phyloP scores from a whole-genome alignment of 2,329 filamentous ascomycete species.

The Fusarium proliferatum region DNA sequence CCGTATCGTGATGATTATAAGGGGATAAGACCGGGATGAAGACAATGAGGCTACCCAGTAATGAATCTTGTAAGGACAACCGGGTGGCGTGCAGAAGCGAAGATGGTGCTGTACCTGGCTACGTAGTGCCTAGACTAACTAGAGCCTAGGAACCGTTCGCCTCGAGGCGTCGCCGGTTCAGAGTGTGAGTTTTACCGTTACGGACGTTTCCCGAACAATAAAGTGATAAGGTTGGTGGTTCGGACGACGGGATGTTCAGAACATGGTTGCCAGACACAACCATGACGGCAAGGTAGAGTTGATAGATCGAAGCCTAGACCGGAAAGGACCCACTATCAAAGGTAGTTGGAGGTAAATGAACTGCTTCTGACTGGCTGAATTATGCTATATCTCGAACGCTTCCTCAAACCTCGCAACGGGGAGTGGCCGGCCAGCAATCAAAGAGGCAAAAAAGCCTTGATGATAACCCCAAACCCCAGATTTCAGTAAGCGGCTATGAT shows the following conservation, averaged over 20 bases:
- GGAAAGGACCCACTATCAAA: slow-evolving; percentile 37
- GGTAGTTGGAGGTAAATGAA: slow-evolving; percentile 31
- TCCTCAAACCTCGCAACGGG: slow-evolving; percentile 17
- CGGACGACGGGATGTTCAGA: slow-evolving; percentile 47
- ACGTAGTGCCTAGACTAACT: slow-evolving; percentile 1
- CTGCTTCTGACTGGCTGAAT: slow-evolving; percentile 36
- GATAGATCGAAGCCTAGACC: slow-evolving; percentile 37
- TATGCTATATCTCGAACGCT: slow-evolving; percentile 16
- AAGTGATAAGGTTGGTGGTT: slow-evolving; percentile 24
- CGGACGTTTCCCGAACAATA: slow-evolving; percentile 41
- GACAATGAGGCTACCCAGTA: slow-evolving; percentile 30
- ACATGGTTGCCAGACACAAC: slow-evolving; percentile 30
- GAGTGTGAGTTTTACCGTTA: slow-evolving; percentile 23
- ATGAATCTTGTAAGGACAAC: slow-evolving; percentile 28
- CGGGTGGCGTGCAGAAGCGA: slow-evolving; percentile 29
- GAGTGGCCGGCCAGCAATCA: slow-evolving; percentile 22
- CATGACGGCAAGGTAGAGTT: slow-evolving; percentile 34
- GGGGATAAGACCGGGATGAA: slow-evolving; percentile 10
- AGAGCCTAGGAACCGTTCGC: slow-evolving; percentile 21
- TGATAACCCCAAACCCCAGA: slow-evolving; percentile 24
- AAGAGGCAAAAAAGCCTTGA: slow-evolving; percentile 2
- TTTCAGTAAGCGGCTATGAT: slow-evolving; percentile 10
- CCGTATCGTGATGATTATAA: slow-evolving; percentile 24
- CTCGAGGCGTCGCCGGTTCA: slow-evolving; percentile 25
- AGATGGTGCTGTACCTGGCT: slow-evolving; percentile 12